Conservation (phyloP, 345 rosid genomes). For the Gossypioides kirkii region DNA sequence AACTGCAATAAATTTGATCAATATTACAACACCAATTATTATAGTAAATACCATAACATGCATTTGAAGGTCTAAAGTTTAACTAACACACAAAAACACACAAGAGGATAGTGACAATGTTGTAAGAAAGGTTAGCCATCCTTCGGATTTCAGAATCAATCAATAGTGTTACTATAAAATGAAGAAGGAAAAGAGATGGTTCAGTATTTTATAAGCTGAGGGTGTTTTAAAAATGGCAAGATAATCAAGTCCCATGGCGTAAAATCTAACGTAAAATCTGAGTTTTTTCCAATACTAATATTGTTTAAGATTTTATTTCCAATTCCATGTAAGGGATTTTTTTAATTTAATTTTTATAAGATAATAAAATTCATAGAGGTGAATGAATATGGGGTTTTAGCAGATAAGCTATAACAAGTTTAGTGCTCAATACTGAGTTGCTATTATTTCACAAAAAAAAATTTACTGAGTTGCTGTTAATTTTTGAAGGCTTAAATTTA, state of each 20-base stretch:
- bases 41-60: neutral
- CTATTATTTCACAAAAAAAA: no score
- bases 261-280: neutral
- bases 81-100: neutral
- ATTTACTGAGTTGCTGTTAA: no score
- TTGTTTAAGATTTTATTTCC: no score
- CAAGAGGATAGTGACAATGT: neutral
- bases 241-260: neutral
- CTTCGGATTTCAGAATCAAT: neutral
- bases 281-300: no score
- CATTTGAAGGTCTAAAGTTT: neutral
- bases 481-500: no score
- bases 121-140: slow-evolving; percentile 1
- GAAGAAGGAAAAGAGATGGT: neutral
- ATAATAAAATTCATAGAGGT: no score
- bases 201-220: neutral
- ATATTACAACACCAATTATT: neutral
- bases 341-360: no score
- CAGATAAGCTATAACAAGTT: no score
- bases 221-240: neutral
- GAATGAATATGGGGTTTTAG: no score
- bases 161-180: neutral
- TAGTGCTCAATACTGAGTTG: no score
- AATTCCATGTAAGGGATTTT: no score
- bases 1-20: neutral